phyloP scores from a whole-genome alignment of 2,329 filamentous ascomycete genomes.

The Ophiocordyceps camponoti-floridani region DNA sequence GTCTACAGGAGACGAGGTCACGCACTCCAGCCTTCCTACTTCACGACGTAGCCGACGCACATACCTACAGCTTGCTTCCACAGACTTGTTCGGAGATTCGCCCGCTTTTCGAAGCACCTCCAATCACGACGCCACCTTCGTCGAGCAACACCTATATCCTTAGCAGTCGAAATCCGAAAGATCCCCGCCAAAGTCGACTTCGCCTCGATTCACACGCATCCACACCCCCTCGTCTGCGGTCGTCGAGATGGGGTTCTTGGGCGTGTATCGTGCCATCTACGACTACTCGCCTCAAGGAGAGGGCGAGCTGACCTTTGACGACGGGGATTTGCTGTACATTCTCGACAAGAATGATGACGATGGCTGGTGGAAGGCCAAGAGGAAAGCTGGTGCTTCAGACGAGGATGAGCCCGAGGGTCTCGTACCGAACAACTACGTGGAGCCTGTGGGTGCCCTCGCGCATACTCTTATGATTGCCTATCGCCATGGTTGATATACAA shows the following conservation, averaged over 20 bases:
- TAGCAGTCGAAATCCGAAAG: too few relatives aligned
- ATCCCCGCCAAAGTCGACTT: too few relatives aligned
- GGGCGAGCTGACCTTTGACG: conserved; percentile 66
- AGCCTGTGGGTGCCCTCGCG: conserved; percentile 43
- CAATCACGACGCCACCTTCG: too few relatives aligned
- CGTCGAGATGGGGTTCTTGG: conserved; percentile 67
- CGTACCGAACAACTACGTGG: conserved; percentile 87
- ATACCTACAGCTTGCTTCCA: too few relatives aligned
- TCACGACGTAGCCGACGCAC: too few relatives aligned
- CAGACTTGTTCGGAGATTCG: too few relatives aligned
- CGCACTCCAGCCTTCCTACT: too few relatives aligned
- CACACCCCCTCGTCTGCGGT: not conserved
- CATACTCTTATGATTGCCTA: not conserved
- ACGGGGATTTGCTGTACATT: conserved; percentile 79
- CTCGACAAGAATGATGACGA: conserved; percentile 61
- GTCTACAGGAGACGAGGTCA: too few relatives aligned
- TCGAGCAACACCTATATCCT: too few relatives aligned
- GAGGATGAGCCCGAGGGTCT: conserved; percentile 83
- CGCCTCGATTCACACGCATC: too few relatives aligned
- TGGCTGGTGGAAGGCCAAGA: conserved; percentile 95
- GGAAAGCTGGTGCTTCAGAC: conserved; percentile 65
- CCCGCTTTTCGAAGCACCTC: too few relatives aligned
- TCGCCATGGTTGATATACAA: not conserved
- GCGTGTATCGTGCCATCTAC: conserved; percentile 79
- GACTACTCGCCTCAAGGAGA: conserved; percentile 80